Percentiles rank a stretch among this genome's conserved stretches.
These are phyloP conservation scores for Apiospora pterosperma DNA, from an alignment of 2,329 filamentous ascomycete genomes.

Conservation along the genomic window DNA sequence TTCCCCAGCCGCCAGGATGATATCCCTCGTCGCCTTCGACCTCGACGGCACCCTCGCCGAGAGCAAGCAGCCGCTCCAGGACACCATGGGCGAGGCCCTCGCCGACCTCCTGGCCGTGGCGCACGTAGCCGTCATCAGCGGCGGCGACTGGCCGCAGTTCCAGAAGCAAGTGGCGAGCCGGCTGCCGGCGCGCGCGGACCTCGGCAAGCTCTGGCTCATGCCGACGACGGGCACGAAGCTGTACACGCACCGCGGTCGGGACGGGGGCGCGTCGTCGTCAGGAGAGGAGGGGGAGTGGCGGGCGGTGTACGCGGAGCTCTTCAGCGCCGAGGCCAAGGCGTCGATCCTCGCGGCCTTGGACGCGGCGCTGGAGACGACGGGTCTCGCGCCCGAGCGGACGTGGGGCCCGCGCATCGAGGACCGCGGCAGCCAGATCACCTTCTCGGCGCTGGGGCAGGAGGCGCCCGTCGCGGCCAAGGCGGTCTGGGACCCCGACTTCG, in stretches of 20 bases:
- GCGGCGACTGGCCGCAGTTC: constrained; percentile 39
- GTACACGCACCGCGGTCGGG: constrained; percentile 29
- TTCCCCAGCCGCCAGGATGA: constrained; percentile 8
- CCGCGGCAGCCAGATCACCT: constrained; percentile 38
- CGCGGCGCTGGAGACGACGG: constrained; percentile 30
- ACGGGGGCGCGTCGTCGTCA: too few species aligned
- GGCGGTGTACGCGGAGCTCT: constrained; percentile 34
- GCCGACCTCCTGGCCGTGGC: constrained; percentile 33
- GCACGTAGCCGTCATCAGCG: constrained; percentile 37
- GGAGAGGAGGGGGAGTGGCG: too few species aligned
- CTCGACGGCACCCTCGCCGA: constrained; percentile 33
- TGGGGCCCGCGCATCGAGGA: constrained; percentile 38
- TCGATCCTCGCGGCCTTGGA: constrained; percentile 32
- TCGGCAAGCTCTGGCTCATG: constrained; percentile 38
- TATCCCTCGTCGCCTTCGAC: constrained; percentile 32
- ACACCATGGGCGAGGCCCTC: constrained; percentile 29
- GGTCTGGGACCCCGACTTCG: constrained; percentile 36
- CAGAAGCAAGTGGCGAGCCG: constrained; percentile 36
- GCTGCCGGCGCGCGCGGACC: constrained; percentile 29
- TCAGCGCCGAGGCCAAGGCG: constrained; percentile 25
- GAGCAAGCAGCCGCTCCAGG: constrained; percentile 31
- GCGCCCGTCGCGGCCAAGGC: constrained; percentile 33
- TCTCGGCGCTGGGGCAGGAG: constrained; percentile 37
- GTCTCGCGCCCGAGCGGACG: constrained; percentile 32
- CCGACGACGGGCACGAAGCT: constrained; percentile 39